Evolutionary conservation across 2,329 filamentous ascomycete species (phyloP), one percentile per base, ranked within the genome.

Genomic region (Diaporthe vexans): DNA sequence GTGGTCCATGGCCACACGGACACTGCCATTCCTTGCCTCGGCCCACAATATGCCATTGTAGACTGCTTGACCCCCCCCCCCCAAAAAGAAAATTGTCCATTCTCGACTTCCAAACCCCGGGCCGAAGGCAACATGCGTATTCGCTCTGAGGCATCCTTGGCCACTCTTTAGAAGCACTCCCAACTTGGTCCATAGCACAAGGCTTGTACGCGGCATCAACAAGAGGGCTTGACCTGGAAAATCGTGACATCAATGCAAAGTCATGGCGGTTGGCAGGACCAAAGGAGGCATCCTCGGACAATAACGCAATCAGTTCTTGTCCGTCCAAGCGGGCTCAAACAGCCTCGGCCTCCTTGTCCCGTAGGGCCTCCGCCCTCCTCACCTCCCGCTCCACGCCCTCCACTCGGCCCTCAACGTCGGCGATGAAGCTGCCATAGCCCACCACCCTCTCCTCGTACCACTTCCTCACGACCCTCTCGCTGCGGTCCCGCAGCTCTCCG

Each of bases 391-490:
- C 94, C 10, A 91, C 88, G 75, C 87, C 85, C 81, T 90, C 89
- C 17, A 95, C 82, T 67, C 93, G 87, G 46, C 89, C 88, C 83
- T 97, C 93, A 80, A 93, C 91, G 69, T 93, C 91, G 29, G 92
- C 93, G 85, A 95, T 92, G 74, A 89, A 89, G 77, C 91, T 89
- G 0, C 92, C 92, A 77, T 90, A 91, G 15, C 89, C 88, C 63
- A 97, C 85, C 57, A 97, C 87, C 4, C 91, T 90, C 33, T 90
- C 85, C 81, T 95, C 92, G 82, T 96, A 95, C 93, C 94, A 97
- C 48, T 86, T 83, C 77, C 92, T 88, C 74, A 95, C 83, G 33
- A 89, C 84, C 76, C 82, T 81, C 82, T 91, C 94, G 84, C 89
- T 95, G 77, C 88, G 88, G 76, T 84, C 88, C 81, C 91, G 88